Conservation (phyloP, 2,329 filamentous ascomycete genomes). For the Calycina herbarum region DNA sequence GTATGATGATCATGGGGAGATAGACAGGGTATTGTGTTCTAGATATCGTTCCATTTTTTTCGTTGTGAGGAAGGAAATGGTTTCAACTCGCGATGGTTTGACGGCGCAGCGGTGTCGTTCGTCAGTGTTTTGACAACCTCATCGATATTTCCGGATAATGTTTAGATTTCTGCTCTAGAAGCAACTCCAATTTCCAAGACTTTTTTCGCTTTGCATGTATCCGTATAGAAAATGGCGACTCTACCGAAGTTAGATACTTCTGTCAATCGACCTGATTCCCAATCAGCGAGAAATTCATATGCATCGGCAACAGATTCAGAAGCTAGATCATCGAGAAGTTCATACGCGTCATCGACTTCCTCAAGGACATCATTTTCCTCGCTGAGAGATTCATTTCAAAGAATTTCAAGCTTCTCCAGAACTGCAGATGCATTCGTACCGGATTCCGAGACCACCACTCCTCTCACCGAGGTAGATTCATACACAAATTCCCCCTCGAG, state of each 20-base stretch:
- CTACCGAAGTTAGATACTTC: conserved; percentile 21
- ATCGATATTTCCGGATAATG: background rate
- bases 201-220: background rate
- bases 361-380: conserved; percentile 35
- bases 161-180: background rate
- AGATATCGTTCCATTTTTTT: background rate
- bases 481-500: conserved; percentile 8
- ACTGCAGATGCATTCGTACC: conserved; percentile 19
- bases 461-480: conserved; percentile 7
- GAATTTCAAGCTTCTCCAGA: conserved; percentile 27
- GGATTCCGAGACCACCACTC: conserved; percentile 14
- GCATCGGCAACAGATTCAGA: conserved; percentile 20
- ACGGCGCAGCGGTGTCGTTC: background rate
- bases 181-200: background rate
- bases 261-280: background rate
- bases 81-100: background rate
- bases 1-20: background rate
- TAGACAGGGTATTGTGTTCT: background rate
- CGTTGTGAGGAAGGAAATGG: background rate
- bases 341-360: conserved; percentile 11
- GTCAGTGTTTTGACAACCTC: background rate
- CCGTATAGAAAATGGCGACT: conserved; percentile 15
- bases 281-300: conserved; percentile 18
- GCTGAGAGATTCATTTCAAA: conserved; percentile 40
- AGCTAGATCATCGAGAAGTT: conserved; percentile 17